These are phyloP conservation scores for Termitomyces sp. DNA, from an alignment of 768 basidiomycete species.

Conservation along the genomic window DNA sequence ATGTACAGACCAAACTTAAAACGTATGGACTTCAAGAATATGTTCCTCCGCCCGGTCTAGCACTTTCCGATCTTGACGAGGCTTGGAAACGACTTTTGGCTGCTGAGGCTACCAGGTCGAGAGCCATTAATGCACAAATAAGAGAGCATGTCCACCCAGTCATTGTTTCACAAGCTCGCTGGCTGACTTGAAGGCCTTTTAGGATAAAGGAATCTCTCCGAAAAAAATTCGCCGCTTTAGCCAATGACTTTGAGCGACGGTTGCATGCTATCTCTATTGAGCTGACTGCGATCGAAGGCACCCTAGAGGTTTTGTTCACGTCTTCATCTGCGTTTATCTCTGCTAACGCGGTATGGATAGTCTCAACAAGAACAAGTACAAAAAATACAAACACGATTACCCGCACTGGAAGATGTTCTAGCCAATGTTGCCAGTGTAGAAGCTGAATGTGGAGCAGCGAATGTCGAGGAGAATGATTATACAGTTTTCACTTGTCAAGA, in stretches of 20 bases:
- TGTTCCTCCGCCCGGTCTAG: slow-evolving; percentile 66
- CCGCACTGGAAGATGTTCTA: slow-evolving; percentile 54
- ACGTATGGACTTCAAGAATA: slow-evolving; percentile 89
- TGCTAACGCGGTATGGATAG: slow-evolving; percentile 26
- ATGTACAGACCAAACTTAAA: slow-evolving; percentile 88
- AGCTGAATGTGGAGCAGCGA: slow-evolving; percentile 73
- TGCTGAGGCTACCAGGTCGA: slow-evolving; percentile 72
- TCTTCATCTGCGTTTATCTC: background rate
- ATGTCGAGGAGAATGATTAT: slow-evolving; percentile 96
- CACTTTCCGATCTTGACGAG: slow-evolving; percentile 65
- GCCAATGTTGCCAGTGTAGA: slow-evolving; percentile 58
- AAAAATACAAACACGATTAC: slow-evolving; percentile 61
- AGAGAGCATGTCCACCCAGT: slow-evolving; percentile 56
- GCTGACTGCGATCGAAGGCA: slow-evolving; percentile 69
- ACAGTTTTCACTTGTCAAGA: slow-evolving; percentile 88
- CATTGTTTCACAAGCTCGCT: background rate
- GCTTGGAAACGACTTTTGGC: slow-evolving; percentile 70
- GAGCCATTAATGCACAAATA: slow-evolving; percentile 85
- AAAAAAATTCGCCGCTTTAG: slow-evolving; percentile 70
- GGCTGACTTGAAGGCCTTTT: background rate
- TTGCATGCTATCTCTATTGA: slow-evolving; percentile 64
- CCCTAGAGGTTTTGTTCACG: slow-evolving; percentile 53
- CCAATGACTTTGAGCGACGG: slow-evolving; percentile 69
- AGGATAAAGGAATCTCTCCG: slow-evolving; percentile 82
- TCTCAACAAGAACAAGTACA: slow-evolving; percentile 68